These are phyloP conservation scores for Chaetoceros muelleri DNA, from an alignment of 108 stramenopile species.

Conservation along the genomic window DNA sequence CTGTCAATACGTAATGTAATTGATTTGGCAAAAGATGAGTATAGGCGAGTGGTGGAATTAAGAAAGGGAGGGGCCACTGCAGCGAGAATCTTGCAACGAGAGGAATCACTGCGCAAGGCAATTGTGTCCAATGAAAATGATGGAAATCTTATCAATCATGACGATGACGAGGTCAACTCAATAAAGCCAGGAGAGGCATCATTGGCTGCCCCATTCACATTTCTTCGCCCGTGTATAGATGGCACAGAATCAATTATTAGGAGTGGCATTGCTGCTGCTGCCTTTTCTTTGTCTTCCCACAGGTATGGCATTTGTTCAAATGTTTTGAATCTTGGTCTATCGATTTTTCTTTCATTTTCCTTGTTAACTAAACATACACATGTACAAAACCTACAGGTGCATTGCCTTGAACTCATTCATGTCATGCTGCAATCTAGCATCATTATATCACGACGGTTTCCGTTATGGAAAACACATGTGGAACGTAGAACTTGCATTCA, in stretches of 20 bases:
- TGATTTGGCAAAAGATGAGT: constrained; percentile 23
- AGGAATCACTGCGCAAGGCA: constrained; percentile 24
- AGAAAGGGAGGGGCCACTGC: constrained; percentile 42
- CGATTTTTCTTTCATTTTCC: background rate
- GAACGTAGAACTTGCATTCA: constrained; percentile 28
- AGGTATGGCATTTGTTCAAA: constrained; percentile 3
- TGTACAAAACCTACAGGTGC: too few relatives aligned
- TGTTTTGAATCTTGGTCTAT: background rate
- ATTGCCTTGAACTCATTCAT: constrained; percentile 46
- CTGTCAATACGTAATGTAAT: constrained; percentile 14
- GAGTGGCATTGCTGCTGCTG: constrained; percentile 44
- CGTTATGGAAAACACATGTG: constrained; percentile 60
- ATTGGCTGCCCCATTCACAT: constrained; percentile 51
- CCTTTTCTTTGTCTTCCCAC: constrained; percentile 15
- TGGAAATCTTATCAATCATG: constrained; percentile 5
- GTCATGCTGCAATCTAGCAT: constrained; percentile 41
- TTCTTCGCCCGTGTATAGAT: constrained; percentile 47
- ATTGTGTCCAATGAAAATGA: constrained; percentile 8
- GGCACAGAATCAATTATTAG: constrained; percentile 48
- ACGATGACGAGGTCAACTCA: background rate
- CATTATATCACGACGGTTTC: constrained; percentile 43
- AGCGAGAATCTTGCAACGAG: constrained; percentile 43
- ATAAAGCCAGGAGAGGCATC: constrained; percentile 60
- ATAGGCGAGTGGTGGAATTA: constrained; percentile 20
- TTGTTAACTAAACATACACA: constrained; percentile 6